These are phyloP conservation scores for Auricularia cornea DNA, from an alignment of 768 basidiomycete species.

Conservation along the genomic window DNA sequence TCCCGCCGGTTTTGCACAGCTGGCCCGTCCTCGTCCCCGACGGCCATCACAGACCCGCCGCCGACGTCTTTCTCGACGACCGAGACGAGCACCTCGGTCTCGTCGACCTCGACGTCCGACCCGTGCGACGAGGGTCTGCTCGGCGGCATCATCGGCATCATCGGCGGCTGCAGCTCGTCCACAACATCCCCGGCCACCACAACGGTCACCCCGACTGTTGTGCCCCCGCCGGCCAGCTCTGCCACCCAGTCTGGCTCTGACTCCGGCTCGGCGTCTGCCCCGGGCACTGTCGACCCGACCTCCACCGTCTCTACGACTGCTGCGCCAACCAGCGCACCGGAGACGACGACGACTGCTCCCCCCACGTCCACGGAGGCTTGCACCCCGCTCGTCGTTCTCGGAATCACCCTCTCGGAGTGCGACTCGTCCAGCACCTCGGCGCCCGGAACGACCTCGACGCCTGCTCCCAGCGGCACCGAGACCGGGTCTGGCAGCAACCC, in stretches of 20 bases:
- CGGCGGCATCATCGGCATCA: neutral
- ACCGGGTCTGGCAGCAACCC: neutral
- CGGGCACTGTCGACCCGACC: conserved; percentile 2
- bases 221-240: conserved; percentile 3
- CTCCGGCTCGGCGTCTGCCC: neutral
- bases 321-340: conserved; percentile 32
- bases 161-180: neutral
- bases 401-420: neutral
- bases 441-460: neutral
- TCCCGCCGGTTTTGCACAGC: neutral
- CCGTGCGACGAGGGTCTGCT: neutral
- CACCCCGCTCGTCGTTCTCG: neutral
- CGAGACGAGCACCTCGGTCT: neutral
- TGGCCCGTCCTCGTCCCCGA: conserved; percentile 1
- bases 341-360: conserved; percentile 17
- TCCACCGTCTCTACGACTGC: conserved; percentile 34
- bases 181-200: neutral
- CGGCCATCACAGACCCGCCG: neutral
- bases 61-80: conserved; percentile 4
- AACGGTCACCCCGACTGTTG: neutral
- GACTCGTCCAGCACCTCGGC: conserved; percentile 1
- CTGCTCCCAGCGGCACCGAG: conserved; percentile 1
- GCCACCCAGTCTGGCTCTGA: neutral
- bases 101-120: conserved; percentile 5
- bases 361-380: neutral